These are phyloP conservation scores for Pulicaria dysenterica DNA, from an alignment of 129 eudicot genomes.

Conservation along the genomic window DNA sequence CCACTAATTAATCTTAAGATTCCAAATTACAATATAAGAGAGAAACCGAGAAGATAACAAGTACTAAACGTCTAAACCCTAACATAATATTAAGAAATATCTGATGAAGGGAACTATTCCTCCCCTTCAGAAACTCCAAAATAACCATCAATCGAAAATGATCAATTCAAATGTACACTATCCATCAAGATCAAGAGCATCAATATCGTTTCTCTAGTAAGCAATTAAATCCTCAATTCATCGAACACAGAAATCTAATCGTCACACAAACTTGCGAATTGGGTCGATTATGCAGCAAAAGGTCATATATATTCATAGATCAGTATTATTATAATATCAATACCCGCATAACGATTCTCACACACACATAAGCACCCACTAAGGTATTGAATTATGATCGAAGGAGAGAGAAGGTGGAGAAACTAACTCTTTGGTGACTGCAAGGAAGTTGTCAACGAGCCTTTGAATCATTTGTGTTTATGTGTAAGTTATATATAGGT, in stretches of 20 bases:
- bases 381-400: neutral
- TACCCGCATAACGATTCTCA: slow-evolving; percentile 10
- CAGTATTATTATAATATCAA: neutral
- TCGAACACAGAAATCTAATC: slow-evolving; percentile 4
- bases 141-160: neutral
- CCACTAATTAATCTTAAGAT: neutral
- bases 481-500: slow-evolving; percentile 9
- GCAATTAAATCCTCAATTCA: slow-evolving; percentile 21
- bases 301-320: neutral
- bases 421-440: slow-evolving; percentile 82
- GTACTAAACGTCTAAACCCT: neutral
- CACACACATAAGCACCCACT: neutral
- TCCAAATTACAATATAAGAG: slow-evolving; percentile 11
- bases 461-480: slow-evolving; percentile 56
- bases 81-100: no score
- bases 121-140: slow-evolving; percentile 16
- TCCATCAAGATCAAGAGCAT: neutral
- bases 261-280: slow-evolving; percentile 11
- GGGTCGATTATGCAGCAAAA: slow-evolving; percentile 17
- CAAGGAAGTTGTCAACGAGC: slow-evolving; percentile 75
- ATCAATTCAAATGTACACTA: slow-evolving; percentile 11
- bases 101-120: no score
- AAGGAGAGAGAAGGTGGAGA: neutral
- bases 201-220: neutral
- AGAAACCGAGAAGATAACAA: neutral